Evolutionary conservation across 1,284 basidiomycete species (phyloP).

Genomic region (Peniophora sp.): DNA sequence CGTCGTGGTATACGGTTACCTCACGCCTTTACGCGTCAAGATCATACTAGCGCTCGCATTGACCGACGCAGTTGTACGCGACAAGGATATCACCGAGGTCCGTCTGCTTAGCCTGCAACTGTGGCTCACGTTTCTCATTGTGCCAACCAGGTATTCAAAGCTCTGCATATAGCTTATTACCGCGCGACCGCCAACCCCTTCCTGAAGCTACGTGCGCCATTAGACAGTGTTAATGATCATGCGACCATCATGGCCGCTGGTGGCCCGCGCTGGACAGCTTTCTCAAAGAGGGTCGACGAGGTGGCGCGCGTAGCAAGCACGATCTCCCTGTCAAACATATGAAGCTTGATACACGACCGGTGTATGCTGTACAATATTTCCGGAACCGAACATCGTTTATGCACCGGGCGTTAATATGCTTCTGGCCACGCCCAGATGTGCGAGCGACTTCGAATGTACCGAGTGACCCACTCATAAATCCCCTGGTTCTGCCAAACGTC

Average conservation of each 20-base stretch:
- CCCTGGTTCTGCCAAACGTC: conserved; percentile 7
- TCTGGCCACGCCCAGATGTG: no score
- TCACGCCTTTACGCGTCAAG: conserved; percentile 75
- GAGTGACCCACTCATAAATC: no score
- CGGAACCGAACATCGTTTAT: no score
- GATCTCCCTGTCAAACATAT: conserved; percentile 17
- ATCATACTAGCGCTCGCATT: conserved; percentile 69
- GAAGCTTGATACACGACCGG: background rate
- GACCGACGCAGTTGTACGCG: conserved; percentile 71
- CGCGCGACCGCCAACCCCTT: conserved; percentile 73
- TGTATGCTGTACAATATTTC: no score
- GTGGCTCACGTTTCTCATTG: background rate
- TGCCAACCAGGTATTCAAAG: conserved; percentile 62
- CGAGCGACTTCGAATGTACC: no score
- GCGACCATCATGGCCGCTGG: conserved; percentile 49
- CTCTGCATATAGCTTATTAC: conserved; percentile 76
- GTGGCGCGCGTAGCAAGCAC: conserved; percentile 48
- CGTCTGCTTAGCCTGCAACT: conserved; percentile 13
- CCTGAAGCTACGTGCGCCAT: conserved; percentile 46
- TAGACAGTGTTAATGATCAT: conserved; percentile 43
- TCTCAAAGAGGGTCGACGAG: conserved; percentile 64
- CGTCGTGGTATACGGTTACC: conserved; percentile 76
- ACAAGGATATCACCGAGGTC: conserved; percentile 64
- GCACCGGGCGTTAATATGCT: no score
- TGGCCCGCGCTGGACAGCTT: conserved; percentile 58